Base-by-base conservation (phyloP, 257 asterid species). In the Plantago ovata region DNA sequence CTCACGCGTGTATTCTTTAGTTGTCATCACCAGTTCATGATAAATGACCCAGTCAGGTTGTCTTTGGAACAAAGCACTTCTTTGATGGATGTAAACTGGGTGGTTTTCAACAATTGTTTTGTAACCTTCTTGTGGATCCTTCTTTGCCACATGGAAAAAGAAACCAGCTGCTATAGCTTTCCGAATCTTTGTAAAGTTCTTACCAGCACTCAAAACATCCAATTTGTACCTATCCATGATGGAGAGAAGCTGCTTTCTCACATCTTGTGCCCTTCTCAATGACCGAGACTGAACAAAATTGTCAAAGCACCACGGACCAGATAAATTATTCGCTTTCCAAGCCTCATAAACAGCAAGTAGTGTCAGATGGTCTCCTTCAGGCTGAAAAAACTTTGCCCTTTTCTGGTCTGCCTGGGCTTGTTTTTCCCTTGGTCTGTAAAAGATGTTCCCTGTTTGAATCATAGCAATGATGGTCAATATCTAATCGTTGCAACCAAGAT, bases 41-140 rank as follows among this genome's bases (percentile, higher is more conserved):
- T 92, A 85, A 39, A 88, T 85, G 60, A 92, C 96, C 96, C 96
- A 92, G 63, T 85, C 96, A 3, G 95, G 98, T 58, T 87, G 95
- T 72, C 94, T 77, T 63, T 85, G 98, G 67, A 81, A 85, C 49
- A 92, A 73, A 24, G 96, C 94, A 56, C 96, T 87, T 84, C 96
- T 83, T 11, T 96, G 98, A 62, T 85, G 96, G 42, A 91, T 88
- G 69, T 92, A 88, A 24, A 92, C 96, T 0, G 94, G 82, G 61
- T 92, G 98, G 71, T 85, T 87, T 82, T 87, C 96, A 33, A 87
- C 96, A 14, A 88, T 70, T 24, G 94, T 83, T 50, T 82, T 72
- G 54, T 87, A 91, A 14, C 95, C 96, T 72, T 85, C 98, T 71
- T 87, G 94, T 53, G 95, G 96, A 61, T 92, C 96, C 80, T 87